Conservation (phyloP, 768 basidiomycete genomes). For the Tricholoma flavovirens region DNA sequence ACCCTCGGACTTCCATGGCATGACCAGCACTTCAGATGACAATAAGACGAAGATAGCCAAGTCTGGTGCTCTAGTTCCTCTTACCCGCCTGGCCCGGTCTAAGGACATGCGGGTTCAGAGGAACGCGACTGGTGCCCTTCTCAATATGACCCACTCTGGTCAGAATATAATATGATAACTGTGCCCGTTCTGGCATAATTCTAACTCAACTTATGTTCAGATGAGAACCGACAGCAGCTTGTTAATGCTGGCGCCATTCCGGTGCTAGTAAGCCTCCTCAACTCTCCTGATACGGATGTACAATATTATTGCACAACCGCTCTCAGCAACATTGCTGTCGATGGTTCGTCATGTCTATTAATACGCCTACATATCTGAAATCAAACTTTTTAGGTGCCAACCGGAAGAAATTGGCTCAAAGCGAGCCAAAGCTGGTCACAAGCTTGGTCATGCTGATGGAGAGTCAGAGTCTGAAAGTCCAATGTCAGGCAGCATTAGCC, state of each 20-base stretch:
- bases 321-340: conserved; percentile 96
- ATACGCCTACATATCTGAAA: not conserved
- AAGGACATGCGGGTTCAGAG: conserved; percentile 99
- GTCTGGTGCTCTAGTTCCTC: conserved; percentile 95
- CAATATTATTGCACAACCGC: conserved; percentile 99
- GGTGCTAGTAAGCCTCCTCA: conserved; percentile 89
- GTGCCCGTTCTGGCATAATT: not conserved
- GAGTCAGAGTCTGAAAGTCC: conserved; percentile 94
- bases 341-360: conserved; percentile 43
- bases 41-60: conserved; percentile 99
- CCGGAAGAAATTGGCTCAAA: conserved; percentile 89
- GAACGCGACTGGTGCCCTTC: conserved; percentile 94
- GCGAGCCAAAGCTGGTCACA: conserved; percentile 90
- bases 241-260: conserved; percentile 98
- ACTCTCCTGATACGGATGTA: conserved; percentile 97
- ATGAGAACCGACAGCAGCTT: conserved; percentile 97
- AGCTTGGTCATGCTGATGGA: conserved; percentile 97
- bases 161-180: conserved; percentile 16
- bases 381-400: conserved; percentile 52
- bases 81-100: conserved; percentile 91
- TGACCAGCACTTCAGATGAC: conserved; percentile 57
- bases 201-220: conserved; percentile 33
- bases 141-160: conserved; percentile 99
- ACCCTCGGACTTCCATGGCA: conserved; percentile 9
- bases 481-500: conserved; percentile 96